These are phyloP conservation scores for Candida ipomoeae DNA, from an alignment of 805 yeast species.

Conservation along the genomic window DNA sequence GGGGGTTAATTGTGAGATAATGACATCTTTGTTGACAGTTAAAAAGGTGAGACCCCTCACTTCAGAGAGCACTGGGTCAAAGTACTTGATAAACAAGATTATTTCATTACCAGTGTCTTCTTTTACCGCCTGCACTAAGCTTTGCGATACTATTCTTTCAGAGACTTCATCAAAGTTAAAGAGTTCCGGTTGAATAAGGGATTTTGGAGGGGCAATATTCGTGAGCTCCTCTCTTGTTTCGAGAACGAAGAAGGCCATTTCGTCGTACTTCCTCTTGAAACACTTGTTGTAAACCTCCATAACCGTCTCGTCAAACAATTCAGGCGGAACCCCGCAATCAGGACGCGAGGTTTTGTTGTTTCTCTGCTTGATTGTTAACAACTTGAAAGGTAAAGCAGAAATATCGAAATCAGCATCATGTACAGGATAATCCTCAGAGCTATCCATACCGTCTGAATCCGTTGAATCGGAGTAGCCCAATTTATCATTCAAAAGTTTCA, in stretches of 20 bases:
- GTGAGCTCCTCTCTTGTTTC: constrained; percentile 45
- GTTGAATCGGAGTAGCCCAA: constrained; percentile 28
- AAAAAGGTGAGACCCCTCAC: constrained; percentile 66
- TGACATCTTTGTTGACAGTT: constrained; percentile 46
- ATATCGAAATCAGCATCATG: constrained; percentile 6
- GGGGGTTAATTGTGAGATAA: constrained; percentile 38
- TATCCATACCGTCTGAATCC: constrained; percentile 13
- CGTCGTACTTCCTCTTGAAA: constrained; percentile 45
- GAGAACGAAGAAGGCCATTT: constrained; percentile 62
- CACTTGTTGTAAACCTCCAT: constrained; percentile 48
- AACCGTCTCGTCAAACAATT: constrained; percentile 36
- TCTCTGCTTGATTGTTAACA: constrained; percentile 65
- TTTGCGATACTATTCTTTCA: constrained; percentile 11
- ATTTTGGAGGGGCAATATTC: constrained; percentile 9
- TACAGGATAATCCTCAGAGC: constrained; percentile 7
- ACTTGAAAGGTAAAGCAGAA: constrained; percentile 38
- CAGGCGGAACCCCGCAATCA: constrained; percentile 32
- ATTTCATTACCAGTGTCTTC: constrained; percentile 9
- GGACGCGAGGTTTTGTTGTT: constrained; percentile 70
- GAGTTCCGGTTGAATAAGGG: constrained; percentile 17
- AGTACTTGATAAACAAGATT: constrained; percentile 55
- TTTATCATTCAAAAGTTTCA: constrained; percentile 43
- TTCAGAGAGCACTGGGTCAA: constrained; percentile 51
- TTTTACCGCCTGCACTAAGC: not conserved
- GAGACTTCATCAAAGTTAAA: constrained; percentile 23